Conservation (phyloP, 2,329 filamentous ascomycete genomes). For the Helminthosporium solani region DNA sequence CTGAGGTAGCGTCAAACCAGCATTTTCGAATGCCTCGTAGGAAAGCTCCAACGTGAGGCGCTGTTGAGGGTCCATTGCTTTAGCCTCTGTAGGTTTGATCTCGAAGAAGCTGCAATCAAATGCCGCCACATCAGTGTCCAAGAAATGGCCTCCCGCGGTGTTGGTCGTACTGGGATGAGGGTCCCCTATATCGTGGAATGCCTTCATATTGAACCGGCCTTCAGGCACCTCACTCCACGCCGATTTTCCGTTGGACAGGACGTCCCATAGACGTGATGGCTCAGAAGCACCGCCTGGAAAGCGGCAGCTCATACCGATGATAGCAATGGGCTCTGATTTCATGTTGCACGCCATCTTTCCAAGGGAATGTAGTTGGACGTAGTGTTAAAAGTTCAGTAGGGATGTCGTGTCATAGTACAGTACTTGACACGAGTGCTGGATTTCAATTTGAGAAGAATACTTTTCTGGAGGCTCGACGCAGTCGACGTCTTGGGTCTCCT, state of each 20-base stretch:
- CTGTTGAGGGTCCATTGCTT: slow-evolving; percentile 18
- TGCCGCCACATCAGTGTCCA: background rate
- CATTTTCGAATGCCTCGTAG: slow-evolving; percentile 18
- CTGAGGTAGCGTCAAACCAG: background rate
- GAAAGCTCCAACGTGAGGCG: slow-evolving; percentile 14
- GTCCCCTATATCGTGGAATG: background rate
- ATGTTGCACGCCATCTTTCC: too few species aligned
- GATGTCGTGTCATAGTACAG: too few species aligned
- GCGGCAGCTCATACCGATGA: slow-evolving; percentile 27
- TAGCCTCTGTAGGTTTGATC: slow-evolving; percentile 6
- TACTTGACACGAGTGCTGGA: too few species aligned
- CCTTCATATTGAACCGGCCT: background rate
- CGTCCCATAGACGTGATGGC: background rate
- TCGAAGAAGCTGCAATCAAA: slow-evolving; percentile 13
- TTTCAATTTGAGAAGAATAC: too few species aligned
- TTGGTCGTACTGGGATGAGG: background rate
- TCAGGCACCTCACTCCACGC: too few species aligned
- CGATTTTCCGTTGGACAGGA: background rate
- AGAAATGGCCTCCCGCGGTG: background rate
- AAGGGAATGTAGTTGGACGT: too few species aligned
- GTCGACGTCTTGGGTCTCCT: too few species aligned
- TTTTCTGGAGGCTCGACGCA: too few species aligned
- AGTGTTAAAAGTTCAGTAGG: too few species aligned
- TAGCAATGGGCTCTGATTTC: slow-evolving; percentile 9
- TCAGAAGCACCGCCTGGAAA: slow-evolving; percentile 24